phyloP scores from a whole-genome alignment of 345 rosid genomes.

The Raphanus sativus region DNA sequence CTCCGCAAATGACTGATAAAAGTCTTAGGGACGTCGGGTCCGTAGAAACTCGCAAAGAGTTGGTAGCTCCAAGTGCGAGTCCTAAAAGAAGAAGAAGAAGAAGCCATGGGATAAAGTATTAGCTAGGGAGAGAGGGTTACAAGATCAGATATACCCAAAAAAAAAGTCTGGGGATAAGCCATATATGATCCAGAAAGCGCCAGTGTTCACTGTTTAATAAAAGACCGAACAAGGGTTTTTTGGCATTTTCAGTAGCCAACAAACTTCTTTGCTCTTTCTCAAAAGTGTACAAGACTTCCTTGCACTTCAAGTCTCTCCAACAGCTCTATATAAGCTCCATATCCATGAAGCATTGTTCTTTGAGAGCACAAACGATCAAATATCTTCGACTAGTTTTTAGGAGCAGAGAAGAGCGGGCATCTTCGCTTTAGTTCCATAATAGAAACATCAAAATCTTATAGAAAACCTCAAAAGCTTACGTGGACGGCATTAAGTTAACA shows the following conservation, averaged over 20 bases:
- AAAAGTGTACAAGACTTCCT: too few species aligned
- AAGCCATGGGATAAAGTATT: not conserved
- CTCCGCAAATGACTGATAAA: not conserved
- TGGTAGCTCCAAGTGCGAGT: not conserved
- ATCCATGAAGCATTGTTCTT: too few species aligned
- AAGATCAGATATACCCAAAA: not conserved
- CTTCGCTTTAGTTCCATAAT: not conserved
- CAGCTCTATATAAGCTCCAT: too few species aligned
- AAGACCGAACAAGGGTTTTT: not conserved
- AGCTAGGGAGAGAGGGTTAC: not conserved
- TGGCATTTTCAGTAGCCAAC: not conserved
- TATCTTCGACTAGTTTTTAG: too few species aligned
- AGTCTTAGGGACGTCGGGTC: not conserved
- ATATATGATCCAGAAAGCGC: too few species aligned
- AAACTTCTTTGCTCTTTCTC: too few species aligned
- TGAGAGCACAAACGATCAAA: too few species aligned
- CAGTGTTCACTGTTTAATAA: not conserved
- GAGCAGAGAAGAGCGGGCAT: not conserved
- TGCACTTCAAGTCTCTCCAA: too few species aligned
- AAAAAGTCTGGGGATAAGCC: not conserved
- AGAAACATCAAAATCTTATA: not conserved
- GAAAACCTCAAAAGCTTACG: not conserved
- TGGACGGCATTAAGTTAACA: conserved; percentile 12
- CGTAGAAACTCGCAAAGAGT: not conserved
- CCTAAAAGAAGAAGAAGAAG: not conserved